Evolutionary conservation across 2,329 filamentous ascomycete species (phyloP).

Genomic region (Trichoderma koningii): DNA sequence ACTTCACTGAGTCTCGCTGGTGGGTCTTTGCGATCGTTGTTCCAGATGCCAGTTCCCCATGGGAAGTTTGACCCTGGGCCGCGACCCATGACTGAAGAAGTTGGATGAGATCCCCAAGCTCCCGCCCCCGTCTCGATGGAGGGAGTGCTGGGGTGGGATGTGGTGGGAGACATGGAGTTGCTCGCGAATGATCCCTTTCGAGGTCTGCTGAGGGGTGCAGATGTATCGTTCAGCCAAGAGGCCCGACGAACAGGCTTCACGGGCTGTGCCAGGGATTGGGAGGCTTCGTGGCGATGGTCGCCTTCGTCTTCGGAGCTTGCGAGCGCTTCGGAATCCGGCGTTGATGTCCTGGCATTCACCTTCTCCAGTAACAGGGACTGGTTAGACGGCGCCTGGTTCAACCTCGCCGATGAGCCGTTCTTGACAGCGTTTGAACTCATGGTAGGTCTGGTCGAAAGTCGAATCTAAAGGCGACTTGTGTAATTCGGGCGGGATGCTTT

Average conservation of each 20-base stretch:
- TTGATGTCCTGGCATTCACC: conserved; percentile 76
- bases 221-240: conserved; percentile 85
- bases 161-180: conserved; percentile 74
- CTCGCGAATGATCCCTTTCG: conserved; percentile 78
- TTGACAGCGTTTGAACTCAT: conserved; percentile 59
- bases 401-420: conserved; percentile 53
- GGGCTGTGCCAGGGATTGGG: conserved; percentile 51
- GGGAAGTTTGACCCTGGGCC: conserved; percentile 58
- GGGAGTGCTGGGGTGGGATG: conserved; percentile 80
- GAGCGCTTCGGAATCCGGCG: conserved; percentile 90
- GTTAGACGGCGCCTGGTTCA: conserved; percentile 55
- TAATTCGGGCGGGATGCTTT: not conserved
- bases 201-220: conserved; percentile 61
- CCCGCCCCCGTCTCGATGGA: conserved; percentile 61
- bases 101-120: conserved; percentile 56
- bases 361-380: conserved; percentile 73
- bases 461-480: not conserved
- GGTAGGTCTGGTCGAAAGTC: conserved; percentile 30
- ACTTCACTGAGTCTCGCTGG: conserved; percentile 74
- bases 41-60: conserved; percentile 85
- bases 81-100: conserved; percentile 53
- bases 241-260: conserved; percentile 69
- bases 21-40: conserved; percentile 74
- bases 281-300: conserved; percentile 63
- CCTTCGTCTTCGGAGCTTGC: conserved; percentile 93